These are phyloP conservation scores for Agroathelia rolfsii DNA, from an alignment of 1,284 basidiomycete species.

Conservation along the genomic window DNA sequence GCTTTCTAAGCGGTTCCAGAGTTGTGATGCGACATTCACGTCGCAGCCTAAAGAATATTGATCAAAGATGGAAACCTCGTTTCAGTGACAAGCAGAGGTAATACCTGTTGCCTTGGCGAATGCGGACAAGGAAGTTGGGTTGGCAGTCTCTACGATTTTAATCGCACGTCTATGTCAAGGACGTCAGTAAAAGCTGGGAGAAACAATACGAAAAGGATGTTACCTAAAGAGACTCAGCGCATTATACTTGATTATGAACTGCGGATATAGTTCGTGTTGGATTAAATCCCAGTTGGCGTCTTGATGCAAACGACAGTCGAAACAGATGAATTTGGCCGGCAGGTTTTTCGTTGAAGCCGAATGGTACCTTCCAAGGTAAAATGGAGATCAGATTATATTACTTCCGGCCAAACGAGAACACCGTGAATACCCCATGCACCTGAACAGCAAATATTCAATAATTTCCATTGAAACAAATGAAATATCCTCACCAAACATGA, in stretches of 20 bases:
- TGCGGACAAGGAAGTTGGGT: slow-evolving; percentile 35
- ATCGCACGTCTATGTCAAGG: slow-evolving; percentile 49
- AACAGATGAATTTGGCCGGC: slow-evolving; percentile 50
- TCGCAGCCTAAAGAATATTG: slow-evolving; percentile 37
- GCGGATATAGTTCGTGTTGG: slow-evolving; percentile 42
- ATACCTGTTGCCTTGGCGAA: slow-evolving; percentile 59
- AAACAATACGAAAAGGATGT: slow-evolving; percentile 8
- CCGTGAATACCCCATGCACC: slow-evolving; percentile 64
- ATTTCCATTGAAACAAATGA: neutral
- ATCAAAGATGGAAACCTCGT: neutral
- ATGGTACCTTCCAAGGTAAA: slow-evolving; percentile 41
- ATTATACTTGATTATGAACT: slow-evolving; percentile 51
- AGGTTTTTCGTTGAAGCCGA: slow-evolving; percentile 43
- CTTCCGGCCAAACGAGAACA: slow-evolving; percentile 1
- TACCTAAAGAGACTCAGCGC: slow-evolving; percentile 64
- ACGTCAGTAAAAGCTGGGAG: slow-evolving; percentile 3
- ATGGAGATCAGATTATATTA: slow-evolving; percentile 1
- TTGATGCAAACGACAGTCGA: slow-evolving; percentile 56
- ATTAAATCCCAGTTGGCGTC: slow-evolving; percentile 63
- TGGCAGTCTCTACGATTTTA: slow-evolving; percentile 50
- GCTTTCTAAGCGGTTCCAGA: slow-evolving; percentile 57
- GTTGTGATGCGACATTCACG: slow-evolving; percentile 41
- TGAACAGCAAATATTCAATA: slow-evolving; percentile 17
- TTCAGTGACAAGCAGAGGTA: no score
- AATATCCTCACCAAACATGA: slow-evolving; percentile 52